Percentiles rank a stretch among this genome's conserved stretches.
Conservation (phyloP, 371 early-diverging fungal genomes). For the Rhizomucor miehei region DNA sequence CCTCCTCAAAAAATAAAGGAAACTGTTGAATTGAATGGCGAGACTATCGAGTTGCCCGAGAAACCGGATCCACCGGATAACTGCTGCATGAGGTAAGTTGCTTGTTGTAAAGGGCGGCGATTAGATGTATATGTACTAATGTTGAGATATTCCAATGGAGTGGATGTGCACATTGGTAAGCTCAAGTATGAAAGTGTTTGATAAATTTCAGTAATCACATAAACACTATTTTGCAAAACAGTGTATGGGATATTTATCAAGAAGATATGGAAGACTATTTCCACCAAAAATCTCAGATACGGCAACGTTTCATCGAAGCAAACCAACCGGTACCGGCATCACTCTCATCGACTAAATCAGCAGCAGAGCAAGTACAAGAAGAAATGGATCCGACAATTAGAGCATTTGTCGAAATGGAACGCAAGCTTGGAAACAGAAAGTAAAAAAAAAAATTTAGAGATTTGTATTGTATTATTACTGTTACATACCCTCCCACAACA, state of each 20-base stretch:
- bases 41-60: slow-evolving; percentile 21
- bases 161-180: slow-evolving; percentile 47
- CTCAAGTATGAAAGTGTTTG: background rate
- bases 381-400: slow-evolving; percentile 47
- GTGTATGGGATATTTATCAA: slow-evolving; percentile 48
- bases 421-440: slow-evolving; percentile 11
- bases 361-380: slow-evolving; percentile 17
- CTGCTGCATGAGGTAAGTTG: slow-evolving; percentile 46
- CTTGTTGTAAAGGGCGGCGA: background rate
- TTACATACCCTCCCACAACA: too few relatives aligned
- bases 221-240: slow-evolving; percentile 5
- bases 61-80: slow-evolving; percentile 36
- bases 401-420: slow-evolving; percentile 45
- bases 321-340: slow-evolving; percentile 24
- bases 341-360: slow-evolving; percentile 14
- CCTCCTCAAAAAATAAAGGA: background rate
- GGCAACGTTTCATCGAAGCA: slow-evolving; percentile 21
- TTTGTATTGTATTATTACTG: too few relatives aligned
- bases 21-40: slow-evolving; percentile 19
- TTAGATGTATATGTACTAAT: background rate
- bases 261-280: slow-evolving; percentile 43
- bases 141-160: slow-evolving; percentile 7
- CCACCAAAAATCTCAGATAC: slow-evolving; percentile 20
- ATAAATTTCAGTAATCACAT: background rate
- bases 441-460: too few relatives aligned